phyloP scores from a whole-genome alignment of 495 filamentous ascomycete genomes.

The Penicillium egyptiacum region DNA sequence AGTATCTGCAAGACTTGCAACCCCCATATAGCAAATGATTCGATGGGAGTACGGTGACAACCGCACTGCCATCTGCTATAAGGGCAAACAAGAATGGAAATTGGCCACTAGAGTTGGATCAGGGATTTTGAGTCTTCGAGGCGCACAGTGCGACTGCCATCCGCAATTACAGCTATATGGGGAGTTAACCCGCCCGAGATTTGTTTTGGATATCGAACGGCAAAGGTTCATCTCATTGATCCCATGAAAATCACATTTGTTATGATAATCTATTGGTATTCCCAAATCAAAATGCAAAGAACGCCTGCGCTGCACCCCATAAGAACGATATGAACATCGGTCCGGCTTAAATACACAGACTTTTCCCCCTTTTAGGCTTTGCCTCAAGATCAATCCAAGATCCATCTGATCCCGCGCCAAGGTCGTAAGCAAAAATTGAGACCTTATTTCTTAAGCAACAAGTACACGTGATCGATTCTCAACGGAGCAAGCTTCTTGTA shows the following conservation, averaged over 20 bases:
- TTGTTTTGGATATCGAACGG: background rate
- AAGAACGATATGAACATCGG: conserved; percentile 28
- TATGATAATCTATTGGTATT: conserved; percentile 33
- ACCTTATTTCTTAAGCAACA: conserved; percentile 88
- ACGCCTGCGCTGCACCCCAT: conserved; percentile 35
- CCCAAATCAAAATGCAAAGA: conserved; percentile 31
- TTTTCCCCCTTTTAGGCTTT: conserved; percentile 14
- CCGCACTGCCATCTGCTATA: background rate
- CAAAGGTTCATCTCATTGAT: conserved; percentile 3
- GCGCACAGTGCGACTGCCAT: background rate
- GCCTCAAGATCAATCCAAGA: conserved; percentile 2
- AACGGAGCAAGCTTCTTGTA: conserved; percentile 93
- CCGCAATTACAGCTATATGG: background rate
- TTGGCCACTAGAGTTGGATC: background rate
- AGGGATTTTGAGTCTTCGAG: background rate
- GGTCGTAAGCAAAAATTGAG: conserved; percentile 12
- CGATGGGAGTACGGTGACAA: background rate
- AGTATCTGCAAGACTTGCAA: background rate
- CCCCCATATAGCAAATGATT: background rate
- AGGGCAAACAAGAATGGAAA: background rate
- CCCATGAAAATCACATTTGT: conserved; percentile 19
- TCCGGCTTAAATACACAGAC: conserved; percentile 19
- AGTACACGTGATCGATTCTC: conserved; percentile 88
- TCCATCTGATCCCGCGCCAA: conserved; percentile 6
- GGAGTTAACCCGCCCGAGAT: background rate